These are phyloP conservation scores for Royoungia palumana DNA, from an alignment of 768 basidiomycete genomes.

Conservation along the genomic window DNA sequence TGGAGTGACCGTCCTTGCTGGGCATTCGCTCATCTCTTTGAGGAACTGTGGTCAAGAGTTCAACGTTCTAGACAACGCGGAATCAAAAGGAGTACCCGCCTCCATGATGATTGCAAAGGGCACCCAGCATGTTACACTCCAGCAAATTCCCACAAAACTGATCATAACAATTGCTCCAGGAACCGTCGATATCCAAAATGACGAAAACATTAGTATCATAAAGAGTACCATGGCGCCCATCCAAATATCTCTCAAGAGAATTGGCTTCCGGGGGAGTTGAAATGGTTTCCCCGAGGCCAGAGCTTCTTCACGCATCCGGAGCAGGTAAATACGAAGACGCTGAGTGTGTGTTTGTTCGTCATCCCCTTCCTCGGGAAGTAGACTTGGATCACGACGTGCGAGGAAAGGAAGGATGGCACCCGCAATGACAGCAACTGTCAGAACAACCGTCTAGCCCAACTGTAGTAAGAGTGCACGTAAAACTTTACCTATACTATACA, in stretches of 20 bases:
- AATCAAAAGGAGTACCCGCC: slow-evolving; percentile 53
- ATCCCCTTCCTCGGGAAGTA: slow-evolving; percentile 65
- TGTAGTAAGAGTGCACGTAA: neutral
- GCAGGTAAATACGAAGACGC: slow-evolving; percentile 67
- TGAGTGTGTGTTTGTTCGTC: slow-evolving; percentile 73
- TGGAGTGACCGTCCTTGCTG: slow-evolving; percentile 12
- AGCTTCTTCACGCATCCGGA: slow-evolving; percentile 83
- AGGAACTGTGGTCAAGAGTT: slow-evolving; percentile 47
- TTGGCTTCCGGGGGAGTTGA: slow-evolving; percentile 81
- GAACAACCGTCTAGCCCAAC: neutral
- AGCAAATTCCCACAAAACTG: slow-evolving; percentile 85
- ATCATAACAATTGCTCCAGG: slow-evolving; percentile 76
- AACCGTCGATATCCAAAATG: slow-evolving; percentile 83
- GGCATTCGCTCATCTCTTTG: slow-evolving; percentile 59
- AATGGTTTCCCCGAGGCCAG: slow-evolving; percentile 69
- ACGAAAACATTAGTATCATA: slow-evolving; percentile 72
- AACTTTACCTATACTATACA: slow-evolving; percentile 78
- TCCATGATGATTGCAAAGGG: slow-evolving; percentile 99
- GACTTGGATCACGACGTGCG: slow-evolving; percentile 73
- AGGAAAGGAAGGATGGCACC: slow-evolving; percentile 81
- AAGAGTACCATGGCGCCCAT: slow-evolving; percentile 82
- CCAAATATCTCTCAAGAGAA: slow-evolving; percentile 93
- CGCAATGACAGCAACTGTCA: slow-evolving; percentile 76
- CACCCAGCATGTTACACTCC: slow-evolving; percentile 98
- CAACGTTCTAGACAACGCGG: neutral